Evolutionary conservation across 2,329 filamentous ascomycete genomes (phyloP).

Genomic region (Colletotrichum tropicicola): DNA sequence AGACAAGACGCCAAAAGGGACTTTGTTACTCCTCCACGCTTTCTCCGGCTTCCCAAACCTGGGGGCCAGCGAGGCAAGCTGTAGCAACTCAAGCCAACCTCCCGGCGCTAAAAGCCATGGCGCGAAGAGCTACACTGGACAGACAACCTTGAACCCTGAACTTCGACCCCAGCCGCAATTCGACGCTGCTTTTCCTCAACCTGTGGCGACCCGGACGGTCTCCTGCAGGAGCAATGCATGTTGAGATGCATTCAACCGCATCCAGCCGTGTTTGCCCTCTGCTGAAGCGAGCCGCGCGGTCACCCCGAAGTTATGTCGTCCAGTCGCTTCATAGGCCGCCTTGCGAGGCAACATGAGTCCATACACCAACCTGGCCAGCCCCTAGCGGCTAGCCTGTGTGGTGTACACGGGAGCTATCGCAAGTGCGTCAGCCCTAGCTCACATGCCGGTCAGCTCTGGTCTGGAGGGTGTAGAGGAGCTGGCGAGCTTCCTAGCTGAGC

Average conservation of each 20-base stretch:
- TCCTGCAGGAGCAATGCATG: background rate
- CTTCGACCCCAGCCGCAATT: background rate
- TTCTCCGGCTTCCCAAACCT: background rate
- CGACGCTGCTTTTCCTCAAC: background rate
- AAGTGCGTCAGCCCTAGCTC: slow-evolving; percentile 10
- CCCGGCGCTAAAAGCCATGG: slow-evolving; percentile 1
- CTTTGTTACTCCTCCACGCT: too few relatives aligned
- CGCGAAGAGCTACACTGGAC: background rate
- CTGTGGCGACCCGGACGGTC: background rate
- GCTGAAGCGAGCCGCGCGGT: background rate
- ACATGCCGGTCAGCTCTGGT: background rate
- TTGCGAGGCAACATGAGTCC: background rate
- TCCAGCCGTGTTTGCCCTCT: background rate
- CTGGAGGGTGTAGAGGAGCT: background rate
- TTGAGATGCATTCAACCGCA: background rate
- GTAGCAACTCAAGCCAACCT: background rate
- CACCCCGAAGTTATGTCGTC: background rate
- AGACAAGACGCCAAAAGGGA: too few relatives aligned
- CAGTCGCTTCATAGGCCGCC: background rate
- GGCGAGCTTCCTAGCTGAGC: background rate
- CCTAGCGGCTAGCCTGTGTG: background rate
- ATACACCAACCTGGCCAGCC: background rate
- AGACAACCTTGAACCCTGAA: slow-evolving; percentile 2
- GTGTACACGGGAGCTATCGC: slow-evolving; percentile 12
- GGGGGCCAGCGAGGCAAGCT: background rate